These are phyloP conservation scores for Astrothelium subdiscretum DNA, from an alignment of 495 filamentous ascomycete genomes.

Conservation along the genomic window DNA sequence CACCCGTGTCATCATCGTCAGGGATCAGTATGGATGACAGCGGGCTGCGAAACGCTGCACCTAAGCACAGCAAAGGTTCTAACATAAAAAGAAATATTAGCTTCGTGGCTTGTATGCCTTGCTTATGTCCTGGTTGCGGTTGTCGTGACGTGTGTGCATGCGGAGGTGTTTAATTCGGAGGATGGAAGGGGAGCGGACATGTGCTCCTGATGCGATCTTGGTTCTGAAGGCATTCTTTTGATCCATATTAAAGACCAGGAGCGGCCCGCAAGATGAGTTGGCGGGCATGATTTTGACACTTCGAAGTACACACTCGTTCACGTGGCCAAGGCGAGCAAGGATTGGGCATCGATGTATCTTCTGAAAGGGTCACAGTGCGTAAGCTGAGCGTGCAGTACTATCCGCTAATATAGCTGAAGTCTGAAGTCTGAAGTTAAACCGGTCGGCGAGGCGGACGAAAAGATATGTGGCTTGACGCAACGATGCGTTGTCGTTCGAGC, in stretches of 20 bases:
- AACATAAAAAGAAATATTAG: neutral
- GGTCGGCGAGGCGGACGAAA: neutral
- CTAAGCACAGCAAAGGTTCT: neutral
- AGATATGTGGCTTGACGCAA: neutral
- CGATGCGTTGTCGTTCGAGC: neutral
- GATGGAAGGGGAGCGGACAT: neutral
- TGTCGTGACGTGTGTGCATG: neutral
- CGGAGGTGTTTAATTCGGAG: neutral
- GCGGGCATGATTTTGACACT: neutral
- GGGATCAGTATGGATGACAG: neutral
- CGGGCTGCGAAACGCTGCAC: neutral
- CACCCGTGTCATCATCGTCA: neutral
- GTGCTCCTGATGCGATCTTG: neutral
- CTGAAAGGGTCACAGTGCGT: neutral
- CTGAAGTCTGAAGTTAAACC: neutral
- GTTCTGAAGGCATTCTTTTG: neutral
- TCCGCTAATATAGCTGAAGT: neutral
- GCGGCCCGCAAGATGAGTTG: neutral
- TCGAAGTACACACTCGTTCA: neutral
- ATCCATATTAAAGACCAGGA: neutral
- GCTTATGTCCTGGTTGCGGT: neutral
- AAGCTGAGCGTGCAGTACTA: neutral
- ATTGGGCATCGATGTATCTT: neutral
- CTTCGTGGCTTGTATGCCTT: neutral
- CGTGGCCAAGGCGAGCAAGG: neutral